Evolutionary conservation across 2,329 filamentous ascomycete genomes (phyloP).

Genomic region (Macroventuria anomochaeta): DNA sequence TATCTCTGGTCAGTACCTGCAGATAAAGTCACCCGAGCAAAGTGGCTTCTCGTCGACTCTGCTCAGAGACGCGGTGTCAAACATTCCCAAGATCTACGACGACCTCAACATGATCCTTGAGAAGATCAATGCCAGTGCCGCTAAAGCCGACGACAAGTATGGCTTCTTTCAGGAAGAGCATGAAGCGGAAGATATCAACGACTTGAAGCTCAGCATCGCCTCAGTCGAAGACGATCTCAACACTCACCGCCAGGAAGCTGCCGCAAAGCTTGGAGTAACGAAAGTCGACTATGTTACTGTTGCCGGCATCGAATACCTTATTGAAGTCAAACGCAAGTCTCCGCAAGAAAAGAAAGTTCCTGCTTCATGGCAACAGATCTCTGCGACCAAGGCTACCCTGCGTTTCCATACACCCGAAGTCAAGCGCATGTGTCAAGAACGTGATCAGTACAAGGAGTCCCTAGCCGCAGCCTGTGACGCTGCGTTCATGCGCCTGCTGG

Average conservation of each 20-base stretch:
- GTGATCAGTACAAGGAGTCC: slow-evolving; percentile 93
- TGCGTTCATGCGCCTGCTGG: slow-evolving; percentile 76
- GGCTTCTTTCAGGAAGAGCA: slow-evolving; percentile 86
- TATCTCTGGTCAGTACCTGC: slow-evolving; percentile 77
- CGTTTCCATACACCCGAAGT: slow-evolving; percentile 96
- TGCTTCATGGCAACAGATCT: slow-evolving; percentile 93
- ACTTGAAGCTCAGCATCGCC: slow-evolving; percentile 92
- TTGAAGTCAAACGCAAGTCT: slow-evolving; percentile 81
- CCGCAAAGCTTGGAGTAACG: slow-evolving; percentile 72
- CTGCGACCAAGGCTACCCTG: slow-evolving; percentile 88
- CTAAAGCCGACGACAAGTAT: slow-evolving; percentile 89
- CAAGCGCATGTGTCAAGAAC: slow-evolving; percentile 78
- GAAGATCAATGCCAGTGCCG: slow-evolving; percentile 83
- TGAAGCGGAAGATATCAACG: slow-evolving; percentile 86
- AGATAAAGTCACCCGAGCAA: slow-evolving; percentile 68
- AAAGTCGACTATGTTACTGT: slow-evolving; percentile 81
- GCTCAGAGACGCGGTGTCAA: slow-evolving; percentile 73
- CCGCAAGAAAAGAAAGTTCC: slow-evolving; percentile 81
- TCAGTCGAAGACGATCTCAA: slow-evolving; percentile 88
- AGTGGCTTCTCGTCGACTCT: slow-evolving; percentile 75
- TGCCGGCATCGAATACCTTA: slow-evolving; percentile 89
- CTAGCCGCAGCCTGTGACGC: slow-evolving; percentile 88
- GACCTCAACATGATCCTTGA: slow-evolving; percentile 78
- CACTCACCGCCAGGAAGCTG: slow-evolving; percentile 74
- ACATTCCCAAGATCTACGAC: slow-evolving; percentile 77